A percentile compares a stretch with the other conserved stretches of the same genome.
These are phyloP conservation scores for Blastobotrys proliferans DNA, from an alignment of 1,139 yeast species.

Conservation along the genomic window DNA sequence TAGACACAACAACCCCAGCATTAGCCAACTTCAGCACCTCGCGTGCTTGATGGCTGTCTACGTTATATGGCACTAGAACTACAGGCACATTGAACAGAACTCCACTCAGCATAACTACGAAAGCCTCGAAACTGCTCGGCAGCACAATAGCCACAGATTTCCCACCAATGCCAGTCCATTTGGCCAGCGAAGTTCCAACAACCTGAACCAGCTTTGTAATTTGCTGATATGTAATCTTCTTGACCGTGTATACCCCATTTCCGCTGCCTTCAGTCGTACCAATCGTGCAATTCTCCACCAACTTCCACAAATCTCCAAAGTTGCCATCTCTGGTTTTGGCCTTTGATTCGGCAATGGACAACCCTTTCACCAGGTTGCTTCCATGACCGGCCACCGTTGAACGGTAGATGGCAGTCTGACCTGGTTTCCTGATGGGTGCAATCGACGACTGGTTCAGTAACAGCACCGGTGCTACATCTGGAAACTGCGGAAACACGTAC, in stretches of 20 bases:
- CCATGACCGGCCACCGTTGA: constrained; percentile 49
- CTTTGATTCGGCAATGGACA: constrained; percentile 43
- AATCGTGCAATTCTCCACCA: constrained; percentile 19
- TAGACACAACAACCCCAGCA: constrained; percentile 21
- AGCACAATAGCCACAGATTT: constrained; percentile 23
- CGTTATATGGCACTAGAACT: constrained; percentile 14
- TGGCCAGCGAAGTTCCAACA: constrained; percentile 15
- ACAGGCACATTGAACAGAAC: constrained; percentile 15
- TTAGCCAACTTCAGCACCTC: constrained; percentile 16
- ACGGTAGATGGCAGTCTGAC: constrained; percentile 62
- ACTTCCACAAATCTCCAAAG: constrained; percentile 53
- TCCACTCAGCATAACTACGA: constrained; percentile 20
- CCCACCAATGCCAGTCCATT: constrained; percentile 5
- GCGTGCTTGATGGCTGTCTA: constrained; percentile 4
- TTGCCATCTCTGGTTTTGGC: constrained; percentile 47
- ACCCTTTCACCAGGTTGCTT: constrained; percentile 43
- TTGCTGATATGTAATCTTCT: constrained; percentile 13
- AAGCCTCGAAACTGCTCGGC: constrained; percentile 26
- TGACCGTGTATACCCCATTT: not conserved
- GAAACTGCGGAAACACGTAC: constrained; percentile 31
- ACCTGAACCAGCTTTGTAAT: constrained; percentile 15
- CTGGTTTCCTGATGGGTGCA: constrained; percentile 47
- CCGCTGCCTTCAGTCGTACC: constrained; percentile 6
- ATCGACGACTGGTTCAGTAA: constrained; percentile 53
- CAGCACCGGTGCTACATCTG: constrained; percentile 52